phyloP scores from a whole-genome alignment of 495 filamentous ascomycete genomes.

The Hyaloscypha hepaticicola region DNA sequence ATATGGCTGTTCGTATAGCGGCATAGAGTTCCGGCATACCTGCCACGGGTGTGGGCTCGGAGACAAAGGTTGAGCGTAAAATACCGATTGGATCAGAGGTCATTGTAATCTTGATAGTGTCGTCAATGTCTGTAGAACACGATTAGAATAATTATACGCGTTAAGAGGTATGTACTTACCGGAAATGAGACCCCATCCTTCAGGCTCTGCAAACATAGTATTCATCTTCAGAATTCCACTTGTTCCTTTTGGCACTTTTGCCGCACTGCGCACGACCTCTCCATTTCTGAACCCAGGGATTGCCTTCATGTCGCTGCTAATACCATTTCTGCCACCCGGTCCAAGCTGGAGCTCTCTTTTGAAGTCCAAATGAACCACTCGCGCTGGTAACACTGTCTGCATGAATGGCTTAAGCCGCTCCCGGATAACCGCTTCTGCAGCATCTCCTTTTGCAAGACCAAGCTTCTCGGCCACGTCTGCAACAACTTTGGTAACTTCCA shows the following conservation, averaged over 20 bases:
- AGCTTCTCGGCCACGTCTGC: conserved; percentile 69
- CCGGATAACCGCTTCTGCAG: conserved; percentile 62
- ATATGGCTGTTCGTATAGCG: conserved; percentile 53
- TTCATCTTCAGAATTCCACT: conserved; percentile 53
- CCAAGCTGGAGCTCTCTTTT: conserved; percentile 56
- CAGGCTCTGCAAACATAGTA: conserved; percentile 70
- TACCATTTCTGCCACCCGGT: conserved; percentile 67
- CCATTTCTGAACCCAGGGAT: conserved; percentile 43
- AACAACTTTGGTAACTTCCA: conserved; percentile 63
- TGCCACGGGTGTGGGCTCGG: conserved; percentile 63
- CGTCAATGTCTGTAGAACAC: conserved; percentile 71
- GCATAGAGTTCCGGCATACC: conserved; percentile 86
- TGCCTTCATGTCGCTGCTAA: conserved; percentile 58
- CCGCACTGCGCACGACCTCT: conserved; percentile 42
- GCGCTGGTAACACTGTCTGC: conserved; percentile 67
- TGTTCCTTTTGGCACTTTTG: conserved; percentile 47
- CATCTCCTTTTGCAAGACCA: conserved; percentile 63
- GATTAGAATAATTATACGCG: conserved; percentile 13
- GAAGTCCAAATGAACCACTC: conserved; percentile 59
- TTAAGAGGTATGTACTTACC: conserved; percentile 40
- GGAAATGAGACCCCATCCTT: conserved; percentile 86
- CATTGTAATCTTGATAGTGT: conserved; percentile 90
- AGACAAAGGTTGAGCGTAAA: conserved; percentile 77
- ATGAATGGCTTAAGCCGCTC: conserved; percentile 73
- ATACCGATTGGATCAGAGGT: conserved; percentile 78